A percentile compares a stretch with the other conserved stretches of the same genome.
These are phyloP conservation scores for Neurospora sp. DNA, from an alignment of 495 filamentous ascomycete genomes.

Conservation along the genomic window DNA sequence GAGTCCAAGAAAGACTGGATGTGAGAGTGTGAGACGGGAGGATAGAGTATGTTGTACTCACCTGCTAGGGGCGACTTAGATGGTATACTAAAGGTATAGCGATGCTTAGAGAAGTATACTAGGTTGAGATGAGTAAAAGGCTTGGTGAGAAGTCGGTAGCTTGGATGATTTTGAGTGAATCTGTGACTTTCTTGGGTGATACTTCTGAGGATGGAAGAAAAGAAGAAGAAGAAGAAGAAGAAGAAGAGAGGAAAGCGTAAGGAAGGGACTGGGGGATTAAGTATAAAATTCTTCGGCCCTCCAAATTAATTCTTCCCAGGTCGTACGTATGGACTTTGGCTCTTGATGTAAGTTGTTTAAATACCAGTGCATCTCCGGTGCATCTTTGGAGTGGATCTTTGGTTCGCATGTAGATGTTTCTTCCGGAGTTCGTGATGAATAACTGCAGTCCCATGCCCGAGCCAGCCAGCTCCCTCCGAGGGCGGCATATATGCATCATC, in stretches of 20 bases:
- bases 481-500: neutral
- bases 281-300: neutral
- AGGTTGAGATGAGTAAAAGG: too few relatives aligned
- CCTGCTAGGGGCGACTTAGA: too few relatives aligned
- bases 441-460: neutral
- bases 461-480: neutral
- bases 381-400: neutral
- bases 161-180: too few relatives aligned
- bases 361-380: neutral
- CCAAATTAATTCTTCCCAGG: neutral
- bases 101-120: too few relatives aligned
- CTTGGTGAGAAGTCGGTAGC: too few relatives aligned
- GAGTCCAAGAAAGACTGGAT: too few relatives aligned
- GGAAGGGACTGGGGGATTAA: neutral
- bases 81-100: too few relatives aligned
- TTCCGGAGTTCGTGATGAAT: neutral
- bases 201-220: neutral
- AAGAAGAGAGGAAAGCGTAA: too few relatives aligned
- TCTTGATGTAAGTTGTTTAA: neutral
- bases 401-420: neutral
- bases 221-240: neutral
- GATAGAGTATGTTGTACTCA: too few relatives aligned
- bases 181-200: neutral
- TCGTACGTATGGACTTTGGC: neutral
- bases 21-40: too few relatives aligned